Percentiles rank a stretch among this genome's conserved stretches.
Evolutionary conservation across 2,329 filamentous ascomycete genomes (phyloP).

Genomic region (Penicillium occitanis): DNA sequence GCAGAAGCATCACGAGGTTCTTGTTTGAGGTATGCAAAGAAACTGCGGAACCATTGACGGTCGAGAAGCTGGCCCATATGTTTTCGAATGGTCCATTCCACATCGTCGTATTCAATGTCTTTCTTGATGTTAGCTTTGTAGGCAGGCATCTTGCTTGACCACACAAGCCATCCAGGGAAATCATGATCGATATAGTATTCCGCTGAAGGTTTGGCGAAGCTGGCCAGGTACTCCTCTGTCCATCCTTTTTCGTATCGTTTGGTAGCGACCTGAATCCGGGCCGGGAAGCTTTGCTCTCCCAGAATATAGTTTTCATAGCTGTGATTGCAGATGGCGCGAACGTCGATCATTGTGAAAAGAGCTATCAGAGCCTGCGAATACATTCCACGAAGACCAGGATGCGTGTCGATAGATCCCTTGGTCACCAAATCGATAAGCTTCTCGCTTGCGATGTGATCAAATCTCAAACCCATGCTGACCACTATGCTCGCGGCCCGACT

Average conservation of each 20-base stretch:
- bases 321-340: constrained; percentile 81
- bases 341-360: constrained; percentile 81
- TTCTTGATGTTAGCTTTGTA: constrained; percentile 67
- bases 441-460: constrained; percentile 78
- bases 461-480: constrained; percentile 85
- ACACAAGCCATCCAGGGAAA: constrained; percentile 93
- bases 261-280: constrained; percentile 73
- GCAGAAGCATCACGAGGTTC: constrained; percentile 79
- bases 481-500: constrained; percentile 87
- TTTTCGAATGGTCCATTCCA: constrained; percentile 70
- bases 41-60: constrained; percentile 79
- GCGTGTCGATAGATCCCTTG: constrained; percentile 80
- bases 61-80: constrained; percentile 80
- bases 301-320: constrained; percentile 83
- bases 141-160: constrained; percentile 83
- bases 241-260: constrained; percentile 72
- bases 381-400: constrained; percentile 78
- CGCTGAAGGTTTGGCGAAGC: constrained; percentile 73
- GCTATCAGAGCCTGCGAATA: constrained; percentile 78
- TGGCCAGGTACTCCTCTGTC: constrained; percentile 73
- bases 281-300: constrained; percentile 73
- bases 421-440: constrained; percentile 81
- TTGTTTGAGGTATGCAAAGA: constrained; percentile 93
- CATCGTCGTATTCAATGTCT: constrained; percentile 74
- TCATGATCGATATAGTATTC: constrained; percentile 91